Base-by-base conservation (phyloP, 495 filamentous ascomycete species). In the Penicillium silybi region DNA sequence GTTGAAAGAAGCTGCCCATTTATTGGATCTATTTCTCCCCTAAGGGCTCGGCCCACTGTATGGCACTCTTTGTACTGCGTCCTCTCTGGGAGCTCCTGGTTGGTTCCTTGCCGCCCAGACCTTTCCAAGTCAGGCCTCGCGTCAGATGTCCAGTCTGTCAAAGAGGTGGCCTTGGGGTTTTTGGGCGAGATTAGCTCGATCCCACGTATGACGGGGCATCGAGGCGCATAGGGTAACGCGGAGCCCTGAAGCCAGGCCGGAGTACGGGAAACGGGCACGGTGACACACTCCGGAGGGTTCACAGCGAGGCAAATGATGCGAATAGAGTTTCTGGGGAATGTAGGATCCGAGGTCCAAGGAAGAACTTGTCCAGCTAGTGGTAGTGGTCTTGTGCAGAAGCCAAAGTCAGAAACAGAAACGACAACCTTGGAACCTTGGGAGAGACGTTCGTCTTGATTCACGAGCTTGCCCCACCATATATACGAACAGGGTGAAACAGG, bases 231-330 rank as follows among this genome's bases (percentile, higher is more conserved):
- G 22, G 53, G 57, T 57, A 43, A 59, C 40, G 53, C 50, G 46
- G 42, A 32, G 41, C 39, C 29, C 29, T 32, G 29, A 44, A 26
- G 27, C 18, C 41, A 58, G 22, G 41, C 35, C 10, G 29, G 29
- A 32, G 2, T 15, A 8, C 29, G 9, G 10, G 11, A 10, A 13
- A 32, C 29, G 11, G 29, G 11, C 29, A 32, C 4, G 29, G 57
- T 58, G 48, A 61, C 58, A 61, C 51, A 50, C 41, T 25, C 46
- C 57, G 57, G 54, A 54, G 54, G 53, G 48, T 53, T 55, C 50
- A 27, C 37, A 25, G 20, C 20, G 42, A n/a, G 1, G 40, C n/a
- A 6, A 29, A 10, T 39, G 22, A 44, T 19, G 16, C 7, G 3
- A 45, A 23, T 51, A 45, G 32, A 48, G 54, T 57, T 48, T 47